Conservation (phyloP, 2,329 filamentous ascomycete genomes). For the Monilinia fructicola region DNA sequence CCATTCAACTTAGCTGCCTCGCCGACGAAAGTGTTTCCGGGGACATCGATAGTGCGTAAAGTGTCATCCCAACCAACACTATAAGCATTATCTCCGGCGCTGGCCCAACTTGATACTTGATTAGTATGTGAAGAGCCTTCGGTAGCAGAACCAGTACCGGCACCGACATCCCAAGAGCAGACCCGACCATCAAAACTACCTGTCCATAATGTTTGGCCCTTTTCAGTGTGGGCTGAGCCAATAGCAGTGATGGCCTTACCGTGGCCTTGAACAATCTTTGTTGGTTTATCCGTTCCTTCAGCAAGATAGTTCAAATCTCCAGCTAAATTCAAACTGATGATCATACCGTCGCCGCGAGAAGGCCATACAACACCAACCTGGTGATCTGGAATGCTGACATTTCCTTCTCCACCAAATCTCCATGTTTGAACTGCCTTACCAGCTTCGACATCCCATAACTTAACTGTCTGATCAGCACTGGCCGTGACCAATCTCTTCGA, state of each 20-base stretch:
- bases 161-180: slow-evolving; percentile 75
- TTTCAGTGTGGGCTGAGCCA: slow-evolving; percentile 51
- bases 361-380: slow-evolving; percentile 95
- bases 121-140: slow-evolving; percentile 83
- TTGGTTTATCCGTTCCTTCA: slow-evolving; percentile 67
- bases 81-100: slow-evolving; percentile 65
- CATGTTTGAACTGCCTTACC: slow-evolving; percentile 78
- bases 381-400: slow-evolving; percentile 73
- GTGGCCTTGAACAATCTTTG: slow-evolving; percentile 77
- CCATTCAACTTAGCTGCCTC: slow-evolving; percentile 65
- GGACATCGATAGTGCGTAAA: slow-evolving; percentile 73
- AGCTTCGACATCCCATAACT: slow-evolving; percentile 86
- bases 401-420: slow-evolving; percentile 71
- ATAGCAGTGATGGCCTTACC: slow-evolving; percentile 88
- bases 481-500: slow-evolving; percentile 85
- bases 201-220: slow-evolving; percentile 69
- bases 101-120: slow-evolving; percentile 75
- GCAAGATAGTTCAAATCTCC: slow-evolving; percentile 89
- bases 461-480: slow-evolving; percentile 91
- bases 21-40: slow-evolving; percentile 73
- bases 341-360: slow-evolving; percentile 74
- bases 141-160: slow-evolving; percentile 66
- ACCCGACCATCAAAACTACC: slow-evolving; percentile 91
- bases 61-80: slow-evolving; percentile 95
- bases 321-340: slow-evolving; percentile 85